Evolutionary conservation across 2,329 filamentous ascomycete genomes (phyloP), one percentile per base, ranked within the genome.

Genomic region (Xylariaceae sp.): DNA sequence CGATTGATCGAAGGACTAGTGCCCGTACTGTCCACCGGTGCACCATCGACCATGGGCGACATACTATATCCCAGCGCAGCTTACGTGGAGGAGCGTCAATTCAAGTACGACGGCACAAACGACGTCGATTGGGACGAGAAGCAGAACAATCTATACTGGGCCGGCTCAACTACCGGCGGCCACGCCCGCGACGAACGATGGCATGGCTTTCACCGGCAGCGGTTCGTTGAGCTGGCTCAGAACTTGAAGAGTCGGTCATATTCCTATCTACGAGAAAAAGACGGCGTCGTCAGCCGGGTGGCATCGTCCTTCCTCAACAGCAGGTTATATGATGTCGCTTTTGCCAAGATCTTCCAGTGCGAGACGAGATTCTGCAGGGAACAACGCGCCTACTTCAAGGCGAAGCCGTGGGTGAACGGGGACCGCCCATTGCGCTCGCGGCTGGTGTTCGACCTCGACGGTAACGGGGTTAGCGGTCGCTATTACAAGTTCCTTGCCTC

Each of bases 381-480:
- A 8, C 71, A 79, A 53, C 63, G 59, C 0, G 58, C 65, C 0
- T 67, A 71, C 56, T 76, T 77, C 43, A 48, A 60, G 14, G 33
- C 65, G 3, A 70, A 68, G 17, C 58, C 69, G 0, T 75, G 72
- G 70, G 71, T 69, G 2, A 60, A 70, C 45, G 71, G 71, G 16
- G 67, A 76, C 46, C 67, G 67, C n/a, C 72, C 77, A 0, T 63
- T 81, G 1, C 46, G 41, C 0, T 79, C 75, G 1, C 71, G 69
- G 2, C 70, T 82, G 0, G 77, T 76, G 0, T 78, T 85, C 50
- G 83, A 86, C 56, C 55, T 83, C 2, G 83, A 86, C 65, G 83
- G 83, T 2, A 85, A 85, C 64, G 78, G 79, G 3, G 79, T 82
- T 55, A 82, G 78, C 28, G 82, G 81, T 0, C 77, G 82, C 1